Conservation (phyloP, 805 yeast species). For the Blastobotrys parvus region DNA sequence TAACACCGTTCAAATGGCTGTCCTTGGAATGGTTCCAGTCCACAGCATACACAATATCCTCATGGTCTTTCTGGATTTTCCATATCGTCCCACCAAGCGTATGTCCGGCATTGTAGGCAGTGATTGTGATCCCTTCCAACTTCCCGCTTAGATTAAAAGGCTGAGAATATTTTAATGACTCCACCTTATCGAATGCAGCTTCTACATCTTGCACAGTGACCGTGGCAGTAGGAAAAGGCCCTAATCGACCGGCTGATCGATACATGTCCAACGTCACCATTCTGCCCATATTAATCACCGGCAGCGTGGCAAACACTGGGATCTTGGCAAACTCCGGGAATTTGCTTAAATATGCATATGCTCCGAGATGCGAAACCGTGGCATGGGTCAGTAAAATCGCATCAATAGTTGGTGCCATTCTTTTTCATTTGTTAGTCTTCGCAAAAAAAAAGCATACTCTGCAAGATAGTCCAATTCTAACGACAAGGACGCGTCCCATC, state of each 20-base stretch:
- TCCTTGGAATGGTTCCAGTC: slow-evolving; percentile 94
- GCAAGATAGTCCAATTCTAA: too few relatives aligned
- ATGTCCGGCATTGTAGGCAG: slow-evolving; percentile 89
- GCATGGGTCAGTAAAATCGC: slow-evolving; percentile 80
- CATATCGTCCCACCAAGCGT: slow-evolving; percentile 90
- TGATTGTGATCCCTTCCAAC: slow-evolving; percentile 47
- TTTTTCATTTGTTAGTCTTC: too few relatives aligned
- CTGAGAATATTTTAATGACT: slow-evolving; percentile 71
- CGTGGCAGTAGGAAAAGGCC: slow-evolving; percentile 48
- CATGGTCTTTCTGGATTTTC: slow-evolving; percentile 65
- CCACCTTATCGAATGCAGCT: slow-evolving; percentile 63
- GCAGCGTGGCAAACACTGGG: slow-evolving; percentile 83
- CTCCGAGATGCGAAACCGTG: slow-evolving; percentile 70
- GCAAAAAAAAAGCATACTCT: too few relatives aligned
- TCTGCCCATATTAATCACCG: slow-evolving; percentile 79
- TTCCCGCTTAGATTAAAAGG: slow-evolving; percentile 50
- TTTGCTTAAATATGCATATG: slow-evolving; percentile 57
- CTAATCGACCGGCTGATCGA: slow-evolving; percentile 62
- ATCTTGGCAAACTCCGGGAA: slow-evolving; percentile 51
- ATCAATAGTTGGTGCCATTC: too few relatives aligned
- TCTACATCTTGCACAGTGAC: slow-evolving; percentile 71
- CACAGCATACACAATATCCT: slow-evolving; percentile 79
- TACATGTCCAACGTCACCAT: slow-evolving; percentile 79
- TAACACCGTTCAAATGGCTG: slow-evolving; percentile 67
- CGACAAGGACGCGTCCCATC: slow-evolving; percentile 30